Conservation (phyloP, 176 grass and related monocot genomes). For the Rhynchospora pubera region DNA sequence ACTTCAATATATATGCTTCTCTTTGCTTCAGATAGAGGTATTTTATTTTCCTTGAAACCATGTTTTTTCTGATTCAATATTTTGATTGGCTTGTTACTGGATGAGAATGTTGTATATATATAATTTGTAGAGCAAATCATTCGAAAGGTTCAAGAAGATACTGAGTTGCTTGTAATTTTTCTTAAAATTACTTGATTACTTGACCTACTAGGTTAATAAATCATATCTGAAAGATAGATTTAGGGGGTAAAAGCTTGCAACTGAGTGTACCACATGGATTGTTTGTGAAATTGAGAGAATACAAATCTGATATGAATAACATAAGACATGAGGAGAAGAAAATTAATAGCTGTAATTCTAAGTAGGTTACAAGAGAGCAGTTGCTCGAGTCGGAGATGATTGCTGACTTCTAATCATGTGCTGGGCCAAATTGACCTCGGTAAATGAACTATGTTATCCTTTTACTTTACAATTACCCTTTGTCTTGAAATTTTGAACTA, state of each 20-base stretch:
- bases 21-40: too few relatives aligned
- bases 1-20: too few relatives aligned
- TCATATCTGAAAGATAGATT: constrained; percentile 84
- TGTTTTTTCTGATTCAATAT: constrained; percentile 2
- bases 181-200: constrained; percentile 42
- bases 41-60: neutral
- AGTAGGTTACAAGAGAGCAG: constrained; percentile 63
- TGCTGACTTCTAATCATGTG: neutral
- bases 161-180: too few relatives aligned
- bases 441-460: neutral
- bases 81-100: constrained; percentile 2
- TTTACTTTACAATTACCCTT: neutral
- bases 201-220: neutral
- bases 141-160: constrained; percentile 78
- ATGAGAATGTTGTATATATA: neutral
- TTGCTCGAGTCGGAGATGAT: constrained; percentile 52
- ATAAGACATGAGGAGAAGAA: constrained; percentile 74
- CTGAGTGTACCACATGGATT: constrained; percentile 65
- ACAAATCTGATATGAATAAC: constrained; percentile 84
- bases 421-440: neutral
- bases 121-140: constrained; percentile 58
- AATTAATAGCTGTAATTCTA: constrained; percentile 48
- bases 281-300: constrained; percentile 77
- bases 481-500: neutral
- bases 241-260: constrained; percentile 76